Percentiles rank a stretch among this genome's conserved stretches.
Evolutionary conservation across 75 land plant species (phyloP).

Genomic region (Picea sitchensis): DNA sequence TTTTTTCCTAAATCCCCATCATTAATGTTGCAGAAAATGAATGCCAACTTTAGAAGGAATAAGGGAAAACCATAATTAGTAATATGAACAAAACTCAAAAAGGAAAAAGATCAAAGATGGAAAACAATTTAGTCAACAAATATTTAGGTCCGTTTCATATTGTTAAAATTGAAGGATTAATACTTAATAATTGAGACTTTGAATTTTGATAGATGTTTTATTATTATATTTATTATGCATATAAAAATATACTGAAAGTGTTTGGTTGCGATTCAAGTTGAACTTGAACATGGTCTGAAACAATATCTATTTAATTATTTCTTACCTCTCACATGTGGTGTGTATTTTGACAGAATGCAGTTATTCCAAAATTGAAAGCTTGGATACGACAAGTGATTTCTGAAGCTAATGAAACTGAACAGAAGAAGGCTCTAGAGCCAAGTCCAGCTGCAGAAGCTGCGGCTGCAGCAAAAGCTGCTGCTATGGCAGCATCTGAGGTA

Average conservation of each 20-base stretch:
- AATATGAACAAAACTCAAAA: not conserved
- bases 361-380: constrained; percentile 56
- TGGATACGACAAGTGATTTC: constrained; percentile 57
- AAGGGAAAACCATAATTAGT: not conserved
- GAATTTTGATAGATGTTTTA: not conserved
- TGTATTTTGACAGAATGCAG: constrained; percentile 11
- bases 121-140: not conserved
- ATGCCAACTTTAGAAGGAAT: not conserved
- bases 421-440: constrained; percentile 26
- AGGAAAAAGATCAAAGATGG: not conserved
- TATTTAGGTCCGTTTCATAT: not conserved
- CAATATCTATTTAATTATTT: not conserved
- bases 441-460: constrained; percentile 50
- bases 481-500: constrained; percentile 62
- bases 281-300: not conserved
- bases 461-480: constrained; percentile 77
- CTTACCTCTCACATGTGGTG: not conserved
- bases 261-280: not conserved
- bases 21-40: constrained; percentile 5
- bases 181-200: not conserved
- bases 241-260: not conserved
- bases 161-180: not conserved
- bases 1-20: not conserved
- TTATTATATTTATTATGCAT: not conserved
- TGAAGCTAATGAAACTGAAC: constrained; percentile 26